Evolutionary conservation across 2,329 filamentous ascomycete genomes (phyloP).

Genomic region (Ophiostoma piceae): DNA sequence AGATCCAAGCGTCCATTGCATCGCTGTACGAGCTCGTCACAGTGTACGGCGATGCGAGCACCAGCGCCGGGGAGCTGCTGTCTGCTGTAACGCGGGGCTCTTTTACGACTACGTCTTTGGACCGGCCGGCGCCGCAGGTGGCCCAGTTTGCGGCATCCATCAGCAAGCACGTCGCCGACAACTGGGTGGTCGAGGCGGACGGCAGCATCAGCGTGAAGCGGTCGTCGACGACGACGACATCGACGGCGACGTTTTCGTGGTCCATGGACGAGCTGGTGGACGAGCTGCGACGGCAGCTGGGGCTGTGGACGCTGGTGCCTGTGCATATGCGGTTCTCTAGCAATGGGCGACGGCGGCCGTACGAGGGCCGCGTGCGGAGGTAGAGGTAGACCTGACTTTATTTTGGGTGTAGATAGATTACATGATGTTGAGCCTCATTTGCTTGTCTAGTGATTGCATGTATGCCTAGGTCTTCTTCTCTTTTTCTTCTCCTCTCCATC

Average conservation of each 20-base stretch:
- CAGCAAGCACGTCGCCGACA: conserved; percentile 41
- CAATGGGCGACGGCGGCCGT: background rate
- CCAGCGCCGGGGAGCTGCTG: background rate
- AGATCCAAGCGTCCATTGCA: background rate
- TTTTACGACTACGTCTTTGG: background rate
- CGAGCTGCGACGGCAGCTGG: conserved; percentile 33
- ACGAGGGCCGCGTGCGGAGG: background rate
- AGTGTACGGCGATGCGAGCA: background rate
- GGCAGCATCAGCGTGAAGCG: conserved; percentile 28
- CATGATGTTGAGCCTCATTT: background rate
- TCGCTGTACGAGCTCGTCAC: background rate
- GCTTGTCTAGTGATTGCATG: too few relatives aligned
- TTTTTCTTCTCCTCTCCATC: background rate
- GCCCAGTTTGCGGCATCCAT: conserved; percentile 42
- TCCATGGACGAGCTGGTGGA: conserved; percentile 31
- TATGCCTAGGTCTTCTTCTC: background rate
- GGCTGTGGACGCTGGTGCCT: conserved; percentile 33
- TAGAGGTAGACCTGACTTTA: background rate
- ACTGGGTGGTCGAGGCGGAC: conserved; percentile 37
- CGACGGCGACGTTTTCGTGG: conserved; percentile 32
- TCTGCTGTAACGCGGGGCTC: background rate
- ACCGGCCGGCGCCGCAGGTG: conserved; percentile 30
- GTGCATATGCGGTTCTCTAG: background rate
- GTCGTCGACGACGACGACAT: background rate
- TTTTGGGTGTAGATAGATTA: too few relatives aligned